Conservation (phyloP, 208 protist genomes). For the Acanthamoeba healyi region DNA sequence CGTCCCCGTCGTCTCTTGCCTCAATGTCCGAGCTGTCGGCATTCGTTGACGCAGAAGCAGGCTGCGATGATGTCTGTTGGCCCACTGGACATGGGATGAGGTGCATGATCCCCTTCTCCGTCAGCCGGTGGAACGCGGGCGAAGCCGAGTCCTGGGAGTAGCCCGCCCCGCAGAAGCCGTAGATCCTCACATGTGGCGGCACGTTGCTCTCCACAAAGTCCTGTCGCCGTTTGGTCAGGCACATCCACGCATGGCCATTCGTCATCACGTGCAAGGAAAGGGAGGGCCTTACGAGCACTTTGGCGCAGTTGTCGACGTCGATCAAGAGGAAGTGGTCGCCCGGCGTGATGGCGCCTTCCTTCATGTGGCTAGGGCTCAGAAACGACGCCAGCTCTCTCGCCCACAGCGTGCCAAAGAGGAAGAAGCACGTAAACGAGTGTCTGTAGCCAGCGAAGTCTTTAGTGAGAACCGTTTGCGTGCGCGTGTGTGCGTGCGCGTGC, state of each 20-base stretch:
- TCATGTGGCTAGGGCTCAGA: not conserved
- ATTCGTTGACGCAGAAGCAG: not conserved
- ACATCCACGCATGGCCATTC: not conserved
- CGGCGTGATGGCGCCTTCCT: not conserved
- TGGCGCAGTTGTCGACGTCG: constrained; percentile 66
- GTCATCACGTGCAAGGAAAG: not conserved
- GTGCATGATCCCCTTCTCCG: constrained; percentile 40
- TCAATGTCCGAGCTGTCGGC: not conserved
- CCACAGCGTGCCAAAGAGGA: constrained; percentile 51
- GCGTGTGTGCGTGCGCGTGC: not conserved
- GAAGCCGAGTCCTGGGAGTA: constrained; percentile 36
- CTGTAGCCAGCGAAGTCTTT: not conserved
- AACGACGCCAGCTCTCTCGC: not conserved
- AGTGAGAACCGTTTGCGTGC: not conserved
- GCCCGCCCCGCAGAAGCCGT: constrained; percentile 41
- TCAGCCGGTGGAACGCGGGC: constrained; percentile 14
- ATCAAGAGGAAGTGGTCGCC: constrained; percentile 59
- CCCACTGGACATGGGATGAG: constrained; percentile 43
- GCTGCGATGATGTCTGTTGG: not conserved
- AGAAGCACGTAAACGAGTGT: constrained; percentile 68
- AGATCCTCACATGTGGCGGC: constrained; percentile 24
- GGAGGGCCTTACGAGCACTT: constrained; percentile 29
- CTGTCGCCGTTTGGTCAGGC: not conserved
- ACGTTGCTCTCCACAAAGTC: constrained; percentile 65
- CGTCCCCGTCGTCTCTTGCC: not conserved